Evolutionary conservation across 306 rosid genomes (phyloP).

Genomic region (Prunus salicina): DNA sequence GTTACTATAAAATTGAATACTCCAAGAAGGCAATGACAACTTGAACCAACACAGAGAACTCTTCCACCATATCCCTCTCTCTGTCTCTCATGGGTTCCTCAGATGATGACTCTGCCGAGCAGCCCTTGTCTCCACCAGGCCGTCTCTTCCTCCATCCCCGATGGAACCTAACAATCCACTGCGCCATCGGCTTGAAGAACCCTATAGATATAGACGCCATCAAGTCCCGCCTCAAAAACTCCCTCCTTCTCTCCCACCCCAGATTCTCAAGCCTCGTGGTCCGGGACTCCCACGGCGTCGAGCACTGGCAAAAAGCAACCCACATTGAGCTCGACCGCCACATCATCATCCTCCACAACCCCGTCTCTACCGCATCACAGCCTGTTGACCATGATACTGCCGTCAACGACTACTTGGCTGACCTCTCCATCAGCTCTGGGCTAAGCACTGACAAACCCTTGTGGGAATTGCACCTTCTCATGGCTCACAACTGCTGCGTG

Average conservation of each 20-base stretch:
- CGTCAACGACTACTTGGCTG: slow-evolving; percentile 53
- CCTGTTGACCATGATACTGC: slow-evolving; percentile 29
- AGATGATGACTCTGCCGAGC: neutral
- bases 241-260: slow-evolving; percentile 37
- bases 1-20: too few species aligned
- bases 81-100: neutral
- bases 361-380: neutral
- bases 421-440: slow-evolving; percentile 25
- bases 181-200: neutral
- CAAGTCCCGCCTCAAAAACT: neutral
- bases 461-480: slow-evolving; percentile 77
- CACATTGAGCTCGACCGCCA: slow-evolving; percentile 49
- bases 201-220: neutral
- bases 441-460: slow-evolving; percentile 57
- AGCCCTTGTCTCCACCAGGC: neutral
- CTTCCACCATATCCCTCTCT: too few species aligned
- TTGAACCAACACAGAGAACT: too few species aligned
- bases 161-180: neutral
- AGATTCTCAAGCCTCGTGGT: slow-evolving; percentile 74
- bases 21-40: too few species aligned
- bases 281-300: slow-evolving; percentile 47
- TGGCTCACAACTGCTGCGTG: slow-evolving; percentile 51
- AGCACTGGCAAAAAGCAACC: slow-evolving; percentile 66
- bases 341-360: slow-evolving; percentile 28
- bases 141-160: neutral